These are phyloP conservation scores for Phenoliferia sp. DNA, from an alignment of 1,284 basidiomycete species.

Conservation along the genomic window DNA sequence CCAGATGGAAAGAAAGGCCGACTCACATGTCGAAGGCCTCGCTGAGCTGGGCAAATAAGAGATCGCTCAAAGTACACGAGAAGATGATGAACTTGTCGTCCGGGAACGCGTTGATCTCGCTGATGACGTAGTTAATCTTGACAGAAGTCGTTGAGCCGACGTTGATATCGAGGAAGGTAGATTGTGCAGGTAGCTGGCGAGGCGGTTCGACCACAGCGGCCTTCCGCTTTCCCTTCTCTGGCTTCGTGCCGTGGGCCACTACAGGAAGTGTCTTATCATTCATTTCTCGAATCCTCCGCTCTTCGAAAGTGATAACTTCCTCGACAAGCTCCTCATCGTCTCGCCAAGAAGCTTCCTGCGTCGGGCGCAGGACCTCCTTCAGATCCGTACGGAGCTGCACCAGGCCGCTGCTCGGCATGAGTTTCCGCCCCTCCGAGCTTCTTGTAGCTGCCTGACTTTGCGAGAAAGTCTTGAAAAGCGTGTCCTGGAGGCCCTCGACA, in stretches of 20 bases:
- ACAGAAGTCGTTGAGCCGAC: constrained; percentile 19
- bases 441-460: neutral
- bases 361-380: constrained; percentile 9
- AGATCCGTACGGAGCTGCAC: constrained; percentile 21
- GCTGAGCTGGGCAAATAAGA: constrained; percentile 26
- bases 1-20: neutral
- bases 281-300: constrained; percentile 10
- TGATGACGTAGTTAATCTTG: constrained; percentile 29
- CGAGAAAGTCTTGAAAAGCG: constrained; percentile 13
- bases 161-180: constrained; percentile 6
- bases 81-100: constrained; percentile 34
- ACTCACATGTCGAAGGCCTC: constrained; percentile 28
- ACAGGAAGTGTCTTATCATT: neutral
- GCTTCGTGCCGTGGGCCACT: constrained; percentile 1
- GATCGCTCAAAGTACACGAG: constrained; percentile 14
- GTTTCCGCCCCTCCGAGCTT: neutral
- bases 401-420: constrained; percentile 19
- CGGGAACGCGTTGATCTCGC: constrained; percentile 13
- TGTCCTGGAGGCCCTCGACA: constrained; percentile 7
- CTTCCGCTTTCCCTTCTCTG: neutral
- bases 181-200: constrained; percentile 12
- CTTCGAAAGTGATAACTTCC: constrained; percentile 29
- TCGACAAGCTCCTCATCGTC: constrained; percentile 32
- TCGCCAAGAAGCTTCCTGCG: constrained; percentile 17
- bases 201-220: neutral